These are phyloP conservation scores for Kluyveromyces nonfermentans DNA, from an alignment of 805 yeast genomes.

Conservation along the genomic window DNA sequence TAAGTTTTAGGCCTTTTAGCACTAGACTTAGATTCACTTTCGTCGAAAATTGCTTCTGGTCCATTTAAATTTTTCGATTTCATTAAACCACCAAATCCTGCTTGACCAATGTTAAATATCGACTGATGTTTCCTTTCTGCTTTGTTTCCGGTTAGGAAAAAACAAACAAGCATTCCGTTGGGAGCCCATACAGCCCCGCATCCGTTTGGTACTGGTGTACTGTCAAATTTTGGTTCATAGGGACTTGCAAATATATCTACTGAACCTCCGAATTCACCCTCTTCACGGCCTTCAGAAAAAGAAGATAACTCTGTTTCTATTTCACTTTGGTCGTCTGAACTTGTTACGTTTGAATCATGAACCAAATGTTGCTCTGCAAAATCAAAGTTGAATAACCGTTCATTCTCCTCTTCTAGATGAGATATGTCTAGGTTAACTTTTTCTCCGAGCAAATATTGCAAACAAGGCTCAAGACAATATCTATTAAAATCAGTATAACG, in stretches of 20 bases:
- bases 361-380: constrained; percentile 25
- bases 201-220: constrained; percentile 86
- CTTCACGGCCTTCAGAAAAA: constrained; percentile 33
- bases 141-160: constrained; percentile 53
- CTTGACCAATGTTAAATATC: constrained; percentile 16
- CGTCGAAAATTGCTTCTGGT: constrained; percentile 9
- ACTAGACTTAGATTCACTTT: constrained; percentile 1
- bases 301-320: constrained; percentile 27
- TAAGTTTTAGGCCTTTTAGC: constrained; percentile 26
- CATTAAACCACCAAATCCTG: constrained; percentile 21
- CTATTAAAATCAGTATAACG: constrained; percentile 46
- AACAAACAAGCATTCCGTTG: constrained; percentile 71
- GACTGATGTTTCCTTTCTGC: constrained; percentile 32
- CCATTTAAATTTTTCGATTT: constrained; percentile 5
- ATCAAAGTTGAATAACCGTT: constrained; percentile 25
- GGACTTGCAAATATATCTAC: constrained; percentile 6
- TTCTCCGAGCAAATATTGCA: constrained; percentile 77
- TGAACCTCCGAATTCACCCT: constrained; percentile 10
- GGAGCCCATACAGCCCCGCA: constrained; percentile 89
- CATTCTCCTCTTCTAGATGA: constrained; percentile 30
- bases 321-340: constrained; percentile 30
- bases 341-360: constrained; percentile 28
- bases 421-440: constrained; percentile 39
- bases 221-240: constrained; percentile 40
- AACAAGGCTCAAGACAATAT: constrained; percentile 72